These are phyloP conservation scores for Cercospora zeae-maydis DNA, from an alignment of 2,329 filamentous ascomycete genomes.

Conservation along the genomic window DNA sequence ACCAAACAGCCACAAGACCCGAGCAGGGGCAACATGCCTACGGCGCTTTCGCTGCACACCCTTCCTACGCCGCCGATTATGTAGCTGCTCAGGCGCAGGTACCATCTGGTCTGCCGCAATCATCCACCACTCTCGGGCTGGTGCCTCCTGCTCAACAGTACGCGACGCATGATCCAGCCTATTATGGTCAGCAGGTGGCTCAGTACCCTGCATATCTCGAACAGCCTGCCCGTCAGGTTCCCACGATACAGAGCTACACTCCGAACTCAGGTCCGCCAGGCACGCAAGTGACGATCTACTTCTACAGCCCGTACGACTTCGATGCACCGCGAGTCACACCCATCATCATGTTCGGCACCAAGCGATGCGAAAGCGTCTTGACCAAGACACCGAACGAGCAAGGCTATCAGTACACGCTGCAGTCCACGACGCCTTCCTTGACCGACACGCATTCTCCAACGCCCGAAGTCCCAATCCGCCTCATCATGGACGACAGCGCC, in stretches of 20 bases:
- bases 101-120: conserved; percentile 47
- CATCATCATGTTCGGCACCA: conserved; percentile 75
- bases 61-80: conserved; percentile 50
- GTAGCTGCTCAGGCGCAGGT: conserved; percentile 48
- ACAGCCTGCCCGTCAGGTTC: conserved; percentile 56
- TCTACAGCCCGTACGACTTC: conserved; percentile 73
- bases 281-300: conserved; percentile 68
- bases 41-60: conserved; percentile 46
- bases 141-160: conserved; percentile 40
- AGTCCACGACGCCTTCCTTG: conserved; percentile 67
- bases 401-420: conserved; percentile 66
- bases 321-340: conserved; percentile 49
- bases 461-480: conserved; percentile 55
- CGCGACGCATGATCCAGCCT: conserved; percentile 49
- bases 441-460: conserved; percentile 54
- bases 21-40: conserved; percentile 54
- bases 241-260: conserved; percentile 65
- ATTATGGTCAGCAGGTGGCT: conserved; percentile 53
- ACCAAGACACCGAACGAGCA: conserved; percentile 55
- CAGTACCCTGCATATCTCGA: conserved; percentile 65
- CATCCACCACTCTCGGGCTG: conserved; percentile 45
- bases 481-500: conserved; percentile 54
- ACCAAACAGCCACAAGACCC: conserved; percentile 57
- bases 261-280: conserved; percentile 67
- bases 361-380: conserved; percentile 65